Base-by-base conservation (phyloP, 1,284 basidiomycete species). In the Phylloboletellus chloephorus region DNA sequence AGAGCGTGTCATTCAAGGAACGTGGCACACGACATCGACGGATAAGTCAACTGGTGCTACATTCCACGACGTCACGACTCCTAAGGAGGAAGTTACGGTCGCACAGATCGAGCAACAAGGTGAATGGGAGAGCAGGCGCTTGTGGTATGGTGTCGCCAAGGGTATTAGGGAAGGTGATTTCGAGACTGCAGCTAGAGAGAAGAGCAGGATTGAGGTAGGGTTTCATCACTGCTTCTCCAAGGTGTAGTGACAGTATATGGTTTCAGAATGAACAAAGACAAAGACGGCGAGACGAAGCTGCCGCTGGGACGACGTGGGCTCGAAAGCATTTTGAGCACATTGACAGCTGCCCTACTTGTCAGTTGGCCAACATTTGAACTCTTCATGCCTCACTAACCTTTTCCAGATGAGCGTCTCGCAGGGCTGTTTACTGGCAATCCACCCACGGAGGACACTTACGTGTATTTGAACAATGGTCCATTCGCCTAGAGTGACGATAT, bases 101-200 rank as follows among this genome's bases (percentile, higher is more conserved):
- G 66, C 67, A 24, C 60, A 71, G 20, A 54, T 76, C 7, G 73
- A 87, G 20, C 71, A 71, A 66, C 75, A 90, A 72, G 74, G 75
- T 25, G 82, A 87, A 53, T 92, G 82, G 72, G 95, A 98, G 73
- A 91, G 82, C 49, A 73, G 95, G 52, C 76, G 74, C 54, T 70
- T 97, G 45, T 98, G 96, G 95, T 67, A 73, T 53, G 73, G 76
- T 41, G 94, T 97, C 19, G 85, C 94, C 19, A 85, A 88, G 58
- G 95, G 95, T 16, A 98, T 98, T 50, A 70, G 87, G 39, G 82
- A 82, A 37, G 88, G 89, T 16, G 88, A 98, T 61, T 98, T 92
- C 60, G 95, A 98, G 37, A 66, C 74, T n/a, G 95, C 96, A 3
- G 86, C 84, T 52, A 72, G 67, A 56, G 94, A 94, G 63, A 98